phyloP scores from a whole-genome alignment of 768 basidiomycete genomes.

The Nevesoporus exiguus region DNA sequence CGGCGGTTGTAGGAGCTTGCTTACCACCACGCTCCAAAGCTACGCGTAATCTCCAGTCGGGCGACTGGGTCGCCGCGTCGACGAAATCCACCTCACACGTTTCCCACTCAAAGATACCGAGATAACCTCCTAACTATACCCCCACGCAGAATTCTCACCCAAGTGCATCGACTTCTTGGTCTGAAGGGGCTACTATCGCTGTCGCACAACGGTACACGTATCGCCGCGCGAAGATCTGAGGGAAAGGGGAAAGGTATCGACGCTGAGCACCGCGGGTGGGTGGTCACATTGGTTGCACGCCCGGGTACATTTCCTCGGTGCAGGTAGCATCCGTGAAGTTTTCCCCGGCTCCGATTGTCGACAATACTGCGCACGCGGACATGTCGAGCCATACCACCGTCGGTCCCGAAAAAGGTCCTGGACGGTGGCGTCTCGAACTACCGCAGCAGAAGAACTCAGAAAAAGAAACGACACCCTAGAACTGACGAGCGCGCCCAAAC shows the following conservation, averaged over 20 bases:
- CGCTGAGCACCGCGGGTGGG: background rate
- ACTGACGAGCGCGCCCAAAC: too few species aligned
- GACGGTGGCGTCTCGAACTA: background rate
- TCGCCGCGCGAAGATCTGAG: background rate
- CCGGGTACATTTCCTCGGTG: background rate
- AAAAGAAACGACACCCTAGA: too few species aligned
- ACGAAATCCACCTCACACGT: background rate
- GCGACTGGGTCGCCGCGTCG: too few species aligned
- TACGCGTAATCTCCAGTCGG: too few species aligned
- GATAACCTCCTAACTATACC: too few species aligned
- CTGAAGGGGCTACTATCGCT: background rate
- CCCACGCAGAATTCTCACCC: too few species aligned
- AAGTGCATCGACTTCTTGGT: too few species aligned
- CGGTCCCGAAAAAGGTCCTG: too few species aligned
- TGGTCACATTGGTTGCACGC: too few species aligned
- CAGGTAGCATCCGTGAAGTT: too few species aligned
- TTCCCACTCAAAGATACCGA: too few species aligned
- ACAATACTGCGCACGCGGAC: background rate
- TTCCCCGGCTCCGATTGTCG: too few species aligned
- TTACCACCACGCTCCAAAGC: background rate
- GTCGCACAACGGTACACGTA: background rate
- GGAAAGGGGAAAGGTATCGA: background rate
- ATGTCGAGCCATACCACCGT: background rate
- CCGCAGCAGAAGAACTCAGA: background rate
- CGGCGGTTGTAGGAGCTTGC: background rate